These are phyloP conservation scores for Trichoderma simmonsii DNA, from an alignment of 2,329 filamentous ascomycete species.

Conservation along the genomic window DNA sequence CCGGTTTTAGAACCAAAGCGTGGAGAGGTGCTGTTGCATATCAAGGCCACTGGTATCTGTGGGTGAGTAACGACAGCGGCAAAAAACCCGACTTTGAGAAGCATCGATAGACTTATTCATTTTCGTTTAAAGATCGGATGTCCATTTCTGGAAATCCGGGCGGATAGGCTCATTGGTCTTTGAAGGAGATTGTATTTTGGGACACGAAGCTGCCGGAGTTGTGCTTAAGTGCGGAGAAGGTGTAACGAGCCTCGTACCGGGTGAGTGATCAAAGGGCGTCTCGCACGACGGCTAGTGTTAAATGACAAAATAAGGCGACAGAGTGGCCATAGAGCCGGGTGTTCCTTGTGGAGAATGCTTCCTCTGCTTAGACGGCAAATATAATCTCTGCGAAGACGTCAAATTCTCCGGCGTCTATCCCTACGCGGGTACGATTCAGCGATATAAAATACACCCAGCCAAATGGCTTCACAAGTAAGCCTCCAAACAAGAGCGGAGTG, in stretches of 20 bases:
- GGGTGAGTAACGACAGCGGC: background rate
- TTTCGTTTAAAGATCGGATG: background rate
- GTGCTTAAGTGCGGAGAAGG: constrained; percentile 5
- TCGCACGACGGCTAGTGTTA: background rate
- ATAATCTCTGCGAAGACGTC: constrained; percentile 4
- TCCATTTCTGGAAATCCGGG: constrained; percentile 14
- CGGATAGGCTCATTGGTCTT: constrained; percentile 1
- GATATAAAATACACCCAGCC: background rate
- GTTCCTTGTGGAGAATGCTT: constrained; percentile 4
- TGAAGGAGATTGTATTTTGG: constrained; percentile 7
- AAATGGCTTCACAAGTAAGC: constrained; percentile 13
- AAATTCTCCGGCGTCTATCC: constrained; percentile 9
- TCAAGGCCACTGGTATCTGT: constrained; percentile 3
- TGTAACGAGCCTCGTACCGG: background rate
- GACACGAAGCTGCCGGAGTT: constrained; percentile 2
- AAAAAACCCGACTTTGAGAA: background rate
- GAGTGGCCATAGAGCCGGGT: constrained; percentile 1
- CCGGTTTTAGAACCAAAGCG: background rate
- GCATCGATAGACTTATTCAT: background rate
- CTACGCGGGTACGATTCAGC: background rate
- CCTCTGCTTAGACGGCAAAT: constrained; percentile 2
- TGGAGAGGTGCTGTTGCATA: background rate
- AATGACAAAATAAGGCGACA: background rate
- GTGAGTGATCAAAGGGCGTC: background rate
- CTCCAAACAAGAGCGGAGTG: too few species aligned